A percentile compares a stretch with the other conserved stretches of the same genome.
phyloP scores from a whole-genome alignment of 2,329 filamentous ascomycete genomes.

The Byssothecium circinans region DNA sequence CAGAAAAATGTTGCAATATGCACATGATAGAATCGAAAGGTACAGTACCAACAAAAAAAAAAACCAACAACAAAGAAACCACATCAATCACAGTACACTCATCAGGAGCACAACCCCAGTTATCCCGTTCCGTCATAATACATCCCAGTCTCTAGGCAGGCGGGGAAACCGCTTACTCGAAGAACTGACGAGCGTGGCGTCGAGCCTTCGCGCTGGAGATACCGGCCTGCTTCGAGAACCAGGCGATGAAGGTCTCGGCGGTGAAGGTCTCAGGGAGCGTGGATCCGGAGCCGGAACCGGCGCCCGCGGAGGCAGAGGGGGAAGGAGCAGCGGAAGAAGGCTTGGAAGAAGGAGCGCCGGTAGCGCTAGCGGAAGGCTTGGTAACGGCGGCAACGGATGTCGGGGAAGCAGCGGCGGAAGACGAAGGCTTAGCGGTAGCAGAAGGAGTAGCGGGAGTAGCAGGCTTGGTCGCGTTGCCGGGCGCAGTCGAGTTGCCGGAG shows the following conservation, averaged over 20 bases:
- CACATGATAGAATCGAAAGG: not conserved
- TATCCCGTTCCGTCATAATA: not conserved
- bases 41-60: too few species aligned
- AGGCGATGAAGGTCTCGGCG: conserved; percentile 36
- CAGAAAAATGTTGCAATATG: not conserved
- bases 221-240: conserved; percentile 33
- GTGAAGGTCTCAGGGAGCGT: conserved; percentile 32
- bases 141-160: too few species aligned
- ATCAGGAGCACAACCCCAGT: not conserved
- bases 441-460: conserved; percentile 6
- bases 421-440: conserved; percentile 4
- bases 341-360: conserved; percentile 11
- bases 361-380: conserved; percentile 1
- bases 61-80: not conserved
- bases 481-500: conserved; percentile 18
- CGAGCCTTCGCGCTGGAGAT: conserved; percentile 22
- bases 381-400: conserved; percentile 10
- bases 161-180: conserved; percentile 11
- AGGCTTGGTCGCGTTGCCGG: conserved; percentile 7
- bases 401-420: conserved; percentile 8
- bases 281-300: conserved; percentile 10
- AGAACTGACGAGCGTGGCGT: conserved; percentile 32
- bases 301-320: not conserved
- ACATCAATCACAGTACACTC: not conserved
- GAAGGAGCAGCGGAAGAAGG: not conserved